These are phyloP conservation scores for Citrus reticulata DNA, from an alignment of 345 rosid species.

Conservation along the genomic window DNA sequence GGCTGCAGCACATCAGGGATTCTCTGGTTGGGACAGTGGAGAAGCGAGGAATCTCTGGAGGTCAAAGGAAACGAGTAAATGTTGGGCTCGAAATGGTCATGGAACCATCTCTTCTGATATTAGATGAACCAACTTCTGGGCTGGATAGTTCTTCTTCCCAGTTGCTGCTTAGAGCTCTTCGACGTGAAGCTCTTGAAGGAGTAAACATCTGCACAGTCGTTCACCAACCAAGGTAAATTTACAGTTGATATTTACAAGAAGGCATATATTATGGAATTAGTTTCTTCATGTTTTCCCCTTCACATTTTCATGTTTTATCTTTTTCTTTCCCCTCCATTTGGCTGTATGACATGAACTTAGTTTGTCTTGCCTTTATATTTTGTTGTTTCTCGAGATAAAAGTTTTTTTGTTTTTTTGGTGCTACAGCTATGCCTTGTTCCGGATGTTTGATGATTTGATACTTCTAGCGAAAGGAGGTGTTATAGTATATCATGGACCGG, in stretches of 20 bases:
- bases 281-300: neutral
- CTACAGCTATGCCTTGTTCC: constrained; percentile 78
- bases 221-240: constrained; percentile 86
- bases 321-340: neutral
- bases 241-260: neutral
- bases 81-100: constrained; percentile 99
- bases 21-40: constrained; percentile 88
- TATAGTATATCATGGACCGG: constrained; percentile 90
- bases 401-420: constrained; percentile 1
- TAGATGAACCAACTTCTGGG: constrained; percentile 98
- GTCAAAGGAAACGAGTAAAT: constrained; percentile 96
- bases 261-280: neutral
- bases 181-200: constrained; percentile 99
- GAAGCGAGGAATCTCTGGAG: constrained; percentile 95
- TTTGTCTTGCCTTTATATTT: neutral
- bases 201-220: constrained; percentile 95
- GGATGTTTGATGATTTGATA: constrained; percentile 95
- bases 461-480: constrained; percentile 96
- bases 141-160: constrained; percentile 98
- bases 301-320: neutral
- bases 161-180: constrained; percentile 86
- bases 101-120: constrained; percentile 98
- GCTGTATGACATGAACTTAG: neutral
- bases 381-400: constrained; percentile 3
- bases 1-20: constrained; percentile 78